phyloP scores from a whole-genome alignment of 2,329 filamentous ascomycete species.

The Ophiostoma sp. region DNA sequence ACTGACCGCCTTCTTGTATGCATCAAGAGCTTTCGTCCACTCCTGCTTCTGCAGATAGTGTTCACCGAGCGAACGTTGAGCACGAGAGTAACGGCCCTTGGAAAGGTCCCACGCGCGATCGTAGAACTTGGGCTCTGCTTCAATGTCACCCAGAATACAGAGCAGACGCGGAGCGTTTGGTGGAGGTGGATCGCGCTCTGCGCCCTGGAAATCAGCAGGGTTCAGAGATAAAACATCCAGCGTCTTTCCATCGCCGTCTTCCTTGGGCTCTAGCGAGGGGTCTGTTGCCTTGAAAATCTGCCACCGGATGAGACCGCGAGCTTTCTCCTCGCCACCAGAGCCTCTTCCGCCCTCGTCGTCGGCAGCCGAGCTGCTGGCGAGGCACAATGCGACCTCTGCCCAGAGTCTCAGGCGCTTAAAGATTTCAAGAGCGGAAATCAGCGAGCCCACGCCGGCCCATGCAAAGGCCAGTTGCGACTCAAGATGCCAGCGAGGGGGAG shows the following conservation, averaged over 20 bases:
- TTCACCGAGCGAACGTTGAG: conserved; percentile 81
- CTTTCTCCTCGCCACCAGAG: conserved; percentile 68
- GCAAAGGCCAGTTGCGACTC: conserved; percentile 87
- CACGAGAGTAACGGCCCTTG: conserved; percentile 71
- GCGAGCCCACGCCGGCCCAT: conserved; percentile 84
- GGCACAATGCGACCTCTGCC: conserved; percentile 90
- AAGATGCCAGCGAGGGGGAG: conserved; percentile 86
- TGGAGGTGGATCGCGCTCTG: conserved; percentile 64
- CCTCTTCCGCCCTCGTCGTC: conserved; percentile 53
- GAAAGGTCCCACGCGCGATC: conserved; percentile 85
- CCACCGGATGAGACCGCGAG: conserved; percentile 67
- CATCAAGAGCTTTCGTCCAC: conserved; percentile 63
- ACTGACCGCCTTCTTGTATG: conserved; percentile 70
- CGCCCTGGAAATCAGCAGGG: conserved; percentile 51
- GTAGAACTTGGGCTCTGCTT: conserved; percentile 69
- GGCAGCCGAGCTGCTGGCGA: conserved; percentile 58
- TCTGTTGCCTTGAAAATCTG: conserved; percentile 68
- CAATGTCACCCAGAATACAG: conserved; percentile 89
- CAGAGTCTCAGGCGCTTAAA: conserved; percentile 91
- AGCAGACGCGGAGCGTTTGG: conserved; percentile 81
- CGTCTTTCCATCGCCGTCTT: conserved; percentile 48
- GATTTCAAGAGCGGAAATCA: conserved; percentile 88
- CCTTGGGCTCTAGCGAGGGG: conserved; percentile 28
- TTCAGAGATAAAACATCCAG: conserved; percentile 54
- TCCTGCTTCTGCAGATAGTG: conserved; percentile 64